Evolutionary conservation across 129 eudicot species (phyloP).

Genomic region (Centrapalus pauciflorus): DNA sequence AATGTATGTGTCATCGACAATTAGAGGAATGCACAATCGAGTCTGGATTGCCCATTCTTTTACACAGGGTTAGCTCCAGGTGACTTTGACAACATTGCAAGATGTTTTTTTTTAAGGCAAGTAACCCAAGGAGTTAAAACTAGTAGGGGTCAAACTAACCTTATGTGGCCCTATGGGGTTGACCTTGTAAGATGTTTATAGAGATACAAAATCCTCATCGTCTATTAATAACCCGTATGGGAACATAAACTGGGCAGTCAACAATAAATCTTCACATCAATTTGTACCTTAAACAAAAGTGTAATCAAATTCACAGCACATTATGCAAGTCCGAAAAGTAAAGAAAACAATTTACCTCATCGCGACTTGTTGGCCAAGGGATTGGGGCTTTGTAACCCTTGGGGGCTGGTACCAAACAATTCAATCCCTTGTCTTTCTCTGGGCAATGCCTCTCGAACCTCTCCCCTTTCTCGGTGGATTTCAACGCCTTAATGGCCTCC

Average conservation of each 20-base stretch:
- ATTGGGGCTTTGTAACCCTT: slow-evolving; percentile 69
- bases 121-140: too few relatives aligned
- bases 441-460: slow-evolving; percentile 94
- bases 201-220: not conserved
- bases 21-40: not conserved
- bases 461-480: slow-evolving; percentile 80
- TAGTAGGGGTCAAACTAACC: too few relatives aligned
- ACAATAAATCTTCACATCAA: not conserved
- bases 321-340: not conserved
- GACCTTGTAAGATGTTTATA: not conserved
- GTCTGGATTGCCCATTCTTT: not conserved
- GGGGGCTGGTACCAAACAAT: slow-evolving; percentile 84
- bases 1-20: not conserved
- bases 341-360: slow-evolving; percentile 47
- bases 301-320: not conserved
- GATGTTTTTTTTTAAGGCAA: too few relatives aligned
- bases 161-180: too few relatives aligned
- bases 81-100: not conserved
- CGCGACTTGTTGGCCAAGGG: slow-evolving; percentile 90
- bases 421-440: slow-evolving; percentile 46
- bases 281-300: not conserved
- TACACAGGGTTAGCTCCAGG: not conserved
- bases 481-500: slow-evolving; percentile 57
- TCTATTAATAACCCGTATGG: not conserved
- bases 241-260: not conserved